Base-by-base conservation (phyloP, 2,329 filamentous ascomycete species). In the Cercospora sesami region DNA sequence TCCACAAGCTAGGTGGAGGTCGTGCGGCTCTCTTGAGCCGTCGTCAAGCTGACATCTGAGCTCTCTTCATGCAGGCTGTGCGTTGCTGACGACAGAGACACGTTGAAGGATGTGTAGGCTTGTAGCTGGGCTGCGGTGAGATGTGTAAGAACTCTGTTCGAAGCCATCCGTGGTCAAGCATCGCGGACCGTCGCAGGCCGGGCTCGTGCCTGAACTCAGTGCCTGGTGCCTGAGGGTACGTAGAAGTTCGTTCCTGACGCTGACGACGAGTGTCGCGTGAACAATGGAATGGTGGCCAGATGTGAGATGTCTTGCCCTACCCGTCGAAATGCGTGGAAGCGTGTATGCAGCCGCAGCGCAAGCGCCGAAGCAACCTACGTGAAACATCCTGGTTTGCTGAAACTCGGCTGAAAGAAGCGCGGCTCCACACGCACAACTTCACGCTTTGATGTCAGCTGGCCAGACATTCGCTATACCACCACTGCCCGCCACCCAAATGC, bases 391-490 rank as follows among this genome's bases (percentile, higher is more conserved):
- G 55, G 16, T 58, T 26, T 21, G 28, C 55, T 58, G 55, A 58
- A 59, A 59, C 55, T 59, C 55, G 55, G 55, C 55, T 36, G 55
- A 59, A 36, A 36, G 55, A 59, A 59, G 55, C 55, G 30, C 55
- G 55, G 65, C 68, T 65, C 64, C 68, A 69, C 68, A 65, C 62
- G 55, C 68, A 69, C 65, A 31, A 66, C 64, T 45, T 69, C 62
- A 64, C 60, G 36, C 45, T 62, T 48, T 62, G 60, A 60, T 55
- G 53, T 68, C 68, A 65, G 68, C 65, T 63, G 68, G 58, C 66
- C 65, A 51, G 18, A 58, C 45, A 31, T 60, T 65, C 28, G 45
- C 60, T 33, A 67, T 64, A 67, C 59, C 55, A 31, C 55, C 55
- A 23, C n/a, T 59, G 16, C 28, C 30, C 28, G 26, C 14, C 28